A percentile compares a stretch with the other conserved stretches of the same genome.
These are phyloP conservation scores for Colletotrichum somersetense DNA, from an alignment of 2,329 filamentous ascomycete genomes.

Conservation along the genomic window DNA sequence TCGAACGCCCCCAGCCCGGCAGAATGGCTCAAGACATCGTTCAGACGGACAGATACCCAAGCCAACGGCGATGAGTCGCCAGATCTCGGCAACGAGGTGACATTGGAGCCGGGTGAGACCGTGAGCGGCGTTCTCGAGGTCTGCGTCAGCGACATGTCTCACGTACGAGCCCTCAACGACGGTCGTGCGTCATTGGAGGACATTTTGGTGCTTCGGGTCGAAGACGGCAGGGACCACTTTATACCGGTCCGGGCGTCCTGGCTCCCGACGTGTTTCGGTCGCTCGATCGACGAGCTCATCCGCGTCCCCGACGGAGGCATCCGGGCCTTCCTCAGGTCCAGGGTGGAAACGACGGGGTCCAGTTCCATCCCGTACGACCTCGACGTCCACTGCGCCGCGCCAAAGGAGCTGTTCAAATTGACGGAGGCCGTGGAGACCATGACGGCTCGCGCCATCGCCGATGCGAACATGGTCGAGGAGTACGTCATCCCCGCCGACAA, in stretches of 20 bases:
- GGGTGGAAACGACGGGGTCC: slow-evolving; percentile 50
- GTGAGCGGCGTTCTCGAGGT: slow-evolving; percentile 77
- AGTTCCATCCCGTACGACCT: slow-evolving; percentile 67
- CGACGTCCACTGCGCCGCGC: slow-evolving; percentile 81
- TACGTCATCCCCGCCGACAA: slow-evolving; percentile 63
- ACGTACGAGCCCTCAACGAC: slow-evolving; percentile 79
- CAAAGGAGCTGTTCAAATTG: slow-evolving; percentile 88
- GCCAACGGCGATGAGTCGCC: slow-evolving; percentile 48
- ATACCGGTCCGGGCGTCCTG: slow-evolving; percentile 83
- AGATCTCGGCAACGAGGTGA: slow-evolving; percentile 65
- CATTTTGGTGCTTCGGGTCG: slow-evolving; percentile 86
- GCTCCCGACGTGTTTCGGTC: slow-evolving; percentile 85
- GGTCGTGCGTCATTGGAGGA: slow-evolving; percentile 79
- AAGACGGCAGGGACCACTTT: slow-evolving; percentile 90
- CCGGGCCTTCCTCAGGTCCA: slow-evolving; percentile 61
- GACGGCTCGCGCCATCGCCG: slow-evolving; percentile 68
- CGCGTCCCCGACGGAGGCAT: slow-evolving; percentile 86
- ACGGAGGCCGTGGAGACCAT: slow-evolving; percentile 80
- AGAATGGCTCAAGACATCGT: slow-evolving; percentile 78
- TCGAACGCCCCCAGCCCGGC: slow-evolving; percentile 56
- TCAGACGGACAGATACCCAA: slow-evolving; percentile 64
- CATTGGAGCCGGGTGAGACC: slow-evolving; percentile 87
- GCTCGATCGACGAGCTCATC: slow-evolving; percentile 89
- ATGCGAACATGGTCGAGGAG: slow-evolving; percentile 72
- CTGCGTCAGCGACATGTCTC: slow-evolving; percentile 72